Evolutionary conservation across 768 basidiomycete genomes (phyloP).

Genomic region (Kwoniella botswanensis): DNA sequence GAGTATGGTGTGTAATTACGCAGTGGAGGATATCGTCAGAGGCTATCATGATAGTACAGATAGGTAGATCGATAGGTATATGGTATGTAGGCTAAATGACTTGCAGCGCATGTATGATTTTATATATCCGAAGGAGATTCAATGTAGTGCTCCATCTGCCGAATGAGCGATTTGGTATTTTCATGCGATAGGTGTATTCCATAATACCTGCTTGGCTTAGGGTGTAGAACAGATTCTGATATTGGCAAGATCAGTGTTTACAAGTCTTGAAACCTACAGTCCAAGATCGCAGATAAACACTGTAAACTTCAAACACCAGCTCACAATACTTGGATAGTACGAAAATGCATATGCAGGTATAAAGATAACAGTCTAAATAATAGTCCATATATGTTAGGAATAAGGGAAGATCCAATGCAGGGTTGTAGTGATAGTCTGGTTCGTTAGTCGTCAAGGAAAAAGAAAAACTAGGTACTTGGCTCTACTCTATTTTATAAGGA

Average conservation of each 20-base stretch:
- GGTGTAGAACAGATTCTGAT: no score
- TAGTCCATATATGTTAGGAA: not conserved
- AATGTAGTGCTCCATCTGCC: no score
- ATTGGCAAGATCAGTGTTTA: no score
- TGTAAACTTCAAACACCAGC: no score
- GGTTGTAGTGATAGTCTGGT: not conserved
- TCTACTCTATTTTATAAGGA: not conserved
- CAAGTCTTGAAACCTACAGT: no score
- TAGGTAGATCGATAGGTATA: not conserved
- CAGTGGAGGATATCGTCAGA: not conserved
- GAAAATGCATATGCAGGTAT: not conserved
- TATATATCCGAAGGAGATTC: no score
- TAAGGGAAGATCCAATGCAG: not conserved
- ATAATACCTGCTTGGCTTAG: no score
- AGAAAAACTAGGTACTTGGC: not conserved
- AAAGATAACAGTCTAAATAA: not conserved
- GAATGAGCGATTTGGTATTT: no score
- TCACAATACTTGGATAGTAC: not conserved
- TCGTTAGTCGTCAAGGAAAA: not conserved
- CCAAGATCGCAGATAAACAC: no score
- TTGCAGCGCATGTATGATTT: no score
- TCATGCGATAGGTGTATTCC: no score
- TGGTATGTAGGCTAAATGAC: no score
- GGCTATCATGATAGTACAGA: not conserved
- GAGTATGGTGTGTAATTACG: slow-evolving; percentile 68